Percentiles rank a stretch among this genome's conserved stretches.
These are phyloP conservation scores for Mycosarcoma maydis DNA, from an alignment of 1,284 basidiomycete species.

Conservation along the genomic window DNA sequence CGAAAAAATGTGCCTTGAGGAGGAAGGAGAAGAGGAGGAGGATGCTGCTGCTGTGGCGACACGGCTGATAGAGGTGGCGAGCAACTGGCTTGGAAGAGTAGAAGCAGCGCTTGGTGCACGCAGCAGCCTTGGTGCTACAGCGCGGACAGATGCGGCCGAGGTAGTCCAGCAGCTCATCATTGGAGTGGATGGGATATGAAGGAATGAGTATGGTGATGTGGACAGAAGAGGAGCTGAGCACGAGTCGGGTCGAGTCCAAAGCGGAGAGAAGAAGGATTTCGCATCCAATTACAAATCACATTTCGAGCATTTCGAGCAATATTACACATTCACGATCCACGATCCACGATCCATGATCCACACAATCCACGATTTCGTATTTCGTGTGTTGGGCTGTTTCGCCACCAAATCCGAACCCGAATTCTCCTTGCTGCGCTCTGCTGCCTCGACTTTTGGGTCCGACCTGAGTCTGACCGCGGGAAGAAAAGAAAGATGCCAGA, in stretches of 20 bases:
- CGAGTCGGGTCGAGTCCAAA: background rate
- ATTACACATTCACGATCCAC: no score
- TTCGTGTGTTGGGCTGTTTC: constrained; percentile 1
- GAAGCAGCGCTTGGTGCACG: constrained; percentile 12
- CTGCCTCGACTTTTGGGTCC: background rate
- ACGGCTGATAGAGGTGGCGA: background rate
- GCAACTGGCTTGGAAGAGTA: constrained; percentile 4
- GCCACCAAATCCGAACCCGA: constrained; percentile 11
- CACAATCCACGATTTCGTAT: no score
- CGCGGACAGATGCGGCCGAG: constrained; percentile 16
- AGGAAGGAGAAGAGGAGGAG: no score
- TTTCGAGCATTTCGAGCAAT: constrained; percentile 5
- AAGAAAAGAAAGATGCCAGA: background rate
- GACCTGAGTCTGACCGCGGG: no score
- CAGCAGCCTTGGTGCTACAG: constrained; percentile 18
- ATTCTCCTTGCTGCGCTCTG: constrained; percentile 1
- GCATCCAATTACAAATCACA: constrained; percentile 9
- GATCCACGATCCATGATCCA: no score
- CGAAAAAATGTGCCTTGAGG: constrained; percentile 9
- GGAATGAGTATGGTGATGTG: background rate
- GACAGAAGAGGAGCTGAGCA: background rate
- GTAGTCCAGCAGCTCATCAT: constrained; percentile 39
- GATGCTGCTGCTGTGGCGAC: background rate
- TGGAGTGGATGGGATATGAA: background rate
- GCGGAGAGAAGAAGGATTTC: background rate